Base-by-base conservation (phyloP, 2,329 filamentous ascomycete species). In the Aspergillus candidus region DNA sequence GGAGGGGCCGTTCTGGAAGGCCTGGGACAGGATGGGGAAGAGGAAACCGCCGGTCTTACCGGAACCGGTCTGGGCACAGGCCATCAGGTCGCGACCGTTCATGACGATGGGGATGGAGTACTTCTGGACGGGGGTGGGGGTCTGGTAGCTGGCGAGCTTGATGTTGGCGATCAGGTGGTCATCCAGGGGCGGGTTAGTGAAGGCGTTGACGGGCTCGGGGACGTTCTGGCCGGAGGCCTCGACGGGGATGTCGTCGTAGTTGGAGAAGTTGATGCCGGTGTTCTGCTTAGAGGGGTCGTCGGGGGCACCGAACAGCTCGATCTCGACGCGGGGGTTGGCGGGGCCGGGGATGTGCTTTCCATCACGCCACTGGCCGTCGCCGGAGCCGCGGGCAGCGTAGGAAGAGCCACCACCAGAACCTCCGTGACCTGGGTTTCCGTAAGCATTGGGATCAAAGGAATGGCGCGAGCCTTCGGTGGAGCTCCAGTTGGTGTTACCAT, bases 21-120 rank as follows among this genome's bases (percentile, higher is more conserved):
- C 88, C 73, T 98, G 91, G n/a, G 93, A 96, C 40, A 98, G 80
- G 55, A 98, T 97, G 47, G 93, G 93, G 78, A 98, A 98, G 53
- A 98, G 77, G 82, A 98, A 98, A 78, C 93, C 93, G 77, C 93
- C 93, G 68, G 93, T 98, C 82, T 98, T 98, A 79, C 93, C 93
- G 63, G 93, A 98, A 84, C 91, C 93, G 59, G 93, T 98, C 79
- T 98, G 93, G 61, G 93, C 93, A 78, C 93, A 98, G 71, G 93
- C 93, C 93, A 98, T 98, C 67, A 98, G 77, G 72, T 98, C 93
- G 73, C 93, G 89, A 53, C 93, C 93, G 59, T 83, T 85, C 87
- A 95, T 95, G 66, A 98, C 93, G 62, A 98, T 98, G 56, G 93
- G 93, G 46, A 98, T 95, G 4, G 93, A 97, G 77, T 98, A 97